Evolutionary conservation across 139 green algal genomes (phyloP).

Genomic region (Asterochloris sp.): DNA sequence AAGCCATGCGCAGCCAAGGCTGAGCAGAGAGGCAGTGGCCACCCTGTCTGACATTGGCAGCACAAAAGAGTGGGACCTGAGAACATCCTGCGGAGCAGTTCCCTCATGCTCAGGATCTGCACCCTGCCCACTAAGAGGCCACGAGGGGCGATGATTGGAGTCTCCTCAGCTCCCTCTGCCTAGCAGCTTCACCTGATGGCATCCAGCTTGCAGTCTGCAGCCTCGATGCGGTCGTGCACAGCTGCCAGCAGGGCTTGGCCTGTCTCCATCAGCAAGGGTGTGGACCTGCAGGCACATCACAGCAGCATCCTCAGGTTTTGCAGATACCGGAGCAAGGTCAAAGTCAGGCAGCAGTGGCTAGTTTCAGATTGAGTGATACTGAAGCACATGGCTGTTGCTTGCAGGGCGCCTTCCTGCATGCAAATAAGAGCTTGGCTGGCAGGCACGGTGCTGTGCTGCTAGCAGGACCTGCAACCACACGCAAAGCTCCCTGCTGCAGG

Average conservation of each 20-base stretch:
- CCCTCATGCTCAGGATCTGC: neutral
- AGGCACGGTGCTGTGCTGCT: neutral
- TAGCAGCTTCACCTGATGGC: neutral
- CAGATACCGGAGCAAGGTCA: neutral
- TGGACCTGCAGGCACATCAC: neutral
- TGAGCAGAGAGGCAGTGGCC: no score
- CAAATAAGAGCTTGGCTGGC: neutral
- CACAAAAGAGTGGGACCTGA: neutral
- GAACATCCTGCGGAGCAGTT: neutral
- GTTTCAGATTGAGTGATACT: neutral
- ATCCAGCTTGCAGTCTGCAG: slow-evolving; percentile 1
- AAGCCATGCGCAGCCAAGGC: no score
- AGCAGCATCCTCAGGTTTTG: neutral
- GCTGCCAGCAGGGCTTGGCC: slow-evolving; percentile 15
- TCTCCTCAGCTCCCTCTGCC: no score
- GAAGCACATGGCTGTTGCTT: neutral
- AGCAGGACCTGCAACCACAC: no score
- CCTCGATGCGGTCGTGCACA: neutral
- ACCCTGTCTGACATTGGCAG: neutral
- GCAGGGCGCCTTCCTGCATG: neutral
- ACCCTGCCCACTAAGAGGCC: neutral
- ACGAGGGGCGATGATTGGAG: no score
- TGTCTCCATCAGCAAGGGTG: neutral
- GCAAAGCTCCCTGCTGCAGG: no score
- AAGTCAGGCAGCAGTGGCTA: neutral